Conservation (phyloP, 2,329 filamentous ascomycete genomes). For the Ophiostoma montium region DNA sequence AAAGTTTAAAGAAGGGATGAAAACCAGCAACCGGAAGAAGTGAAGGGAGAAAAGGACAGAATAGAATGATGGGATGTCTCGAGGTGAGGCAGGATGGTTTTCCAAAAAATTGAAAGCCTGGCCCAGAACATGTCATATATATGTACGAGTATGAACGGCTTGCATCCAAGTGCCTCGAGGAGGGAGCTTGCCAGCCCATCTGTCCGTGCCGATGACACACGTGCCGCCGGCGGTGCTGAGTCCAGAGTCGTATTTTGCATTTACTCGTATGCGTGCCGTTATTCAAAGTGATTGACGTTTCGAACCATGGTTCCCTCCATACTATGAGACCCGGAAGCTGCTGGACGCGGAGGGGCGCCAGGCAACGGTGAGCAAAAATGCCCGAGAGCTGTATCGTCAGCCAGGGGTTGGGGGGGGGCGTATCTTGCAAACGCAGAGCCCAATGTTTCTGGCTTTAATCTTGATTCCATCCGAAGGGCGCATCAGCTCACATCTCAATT, state of each 20-base stretch:
- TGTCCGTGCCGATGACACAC: not conserved
- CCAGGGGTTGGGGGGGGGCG: not conserved
- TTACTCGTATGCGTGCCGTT: not conserved
- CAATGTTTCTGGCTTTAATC: not conserved
- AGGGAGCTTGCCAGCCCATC: too few relatives aligned
- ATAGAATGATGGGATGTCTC: not conserved
- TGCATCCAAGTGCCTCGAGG: not conserved
- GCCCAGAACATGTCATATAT: not conserved
- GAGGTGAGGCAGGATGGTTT: slow-evolving; percentile 4
- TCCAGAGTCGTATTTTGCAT: too few relatives aligned
- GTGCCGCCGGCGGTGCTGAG: not conserved
- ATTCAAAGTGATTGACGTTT: not conserved
- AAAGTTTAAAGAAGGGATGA: slow-evolving; percentile 1
- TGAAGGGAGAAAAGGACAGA: slow-evolving; percentile 1
- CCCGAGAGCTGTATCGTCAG: not conserved
- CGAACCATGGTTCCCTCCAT: not conserved
- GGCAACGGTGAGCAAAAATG: not conserved
- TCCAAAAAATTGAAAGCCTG: not conserved
- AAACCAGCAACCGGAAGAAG: slow-evolving; percentile 2
- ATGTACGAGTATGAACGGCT: slow-evolving; percentile 4
- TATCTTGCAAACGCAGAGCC: not conserved
- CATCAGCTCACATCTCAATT: too few relatives aligned
- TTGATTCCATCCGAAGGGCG: not conserved
- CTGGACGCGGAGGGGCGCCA: not conserved
- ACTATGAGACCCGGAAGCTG: not conserved